Conservation (phyloP, 495 filamentous ascomycete genomes). For the Collariella sp. region DNA sequence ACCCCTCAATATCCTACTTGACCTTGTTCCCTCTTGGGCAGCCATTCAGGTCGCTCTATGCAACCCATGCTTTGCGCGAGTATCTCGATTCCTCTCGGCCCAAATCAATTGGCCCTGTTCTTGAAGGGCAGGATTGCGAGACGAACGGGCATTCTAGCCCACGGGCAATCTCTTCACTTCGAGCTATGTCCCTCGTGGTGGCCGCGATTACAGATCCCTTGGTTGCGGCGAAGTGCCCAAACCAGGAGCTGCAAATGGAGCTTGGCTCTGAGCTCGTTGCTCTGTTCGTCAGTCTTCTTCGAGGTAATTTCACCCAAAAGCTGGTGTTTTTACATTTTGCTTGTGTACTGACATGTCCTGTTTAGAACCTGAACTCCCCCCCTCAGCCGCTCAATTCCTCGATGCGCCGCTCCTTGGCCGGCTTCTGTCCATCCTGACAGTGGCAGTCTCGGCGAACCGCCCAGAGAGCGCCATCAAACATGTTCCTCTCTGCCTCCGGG, state of each 20-base stretch:
- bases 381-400: constrained; percentile 21
- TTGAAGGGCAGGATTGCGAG: constrained; percentile 11
- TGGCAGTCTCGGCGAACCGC: constrained; percentile 11
- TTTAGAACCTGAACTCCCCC: constrained; percentile 18
- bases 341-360: background rate
- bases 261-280: constrained; percentile 37
- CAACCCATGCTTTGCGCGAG: constrained; percentile 52
- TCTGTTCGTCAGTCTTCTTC: constrained; percentile 34
- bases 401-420: constrained; percentile 27
- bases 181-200: constrained; percentile 39
- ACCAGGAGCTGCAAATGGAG: constrained; percentile 31
- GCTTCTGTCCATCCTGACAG: constrained; percentile 31
- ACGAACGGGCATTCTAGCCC: constrained; percentile 10
- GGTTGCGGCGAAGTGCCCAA: constrained; percentile 32
- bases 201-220: constrained; percentile 38
- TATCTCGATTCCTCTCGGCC: constrained; percentile 30
- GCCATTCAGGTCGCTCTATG: constrained; percentile 69
- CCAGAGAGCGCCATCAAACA: constrained; percentile 33
- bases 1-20: constrained; percentile 42
- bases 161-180: constrained; percentile 26
- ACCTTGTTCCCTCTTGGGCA: constrained; percentile 59
- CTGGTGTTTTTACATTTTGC: background rate
- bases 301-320: constrained; percentile 26
- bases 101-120: constrained; percentile 14
- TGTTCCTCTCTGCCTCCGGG: constrained; percentile 48